Evolutionary conservation across 176 grass and related monocot genomes (phyloP), one percentile per base, ranked within the genome.

Genomic region (Coix lacrymajobi): DNA sequence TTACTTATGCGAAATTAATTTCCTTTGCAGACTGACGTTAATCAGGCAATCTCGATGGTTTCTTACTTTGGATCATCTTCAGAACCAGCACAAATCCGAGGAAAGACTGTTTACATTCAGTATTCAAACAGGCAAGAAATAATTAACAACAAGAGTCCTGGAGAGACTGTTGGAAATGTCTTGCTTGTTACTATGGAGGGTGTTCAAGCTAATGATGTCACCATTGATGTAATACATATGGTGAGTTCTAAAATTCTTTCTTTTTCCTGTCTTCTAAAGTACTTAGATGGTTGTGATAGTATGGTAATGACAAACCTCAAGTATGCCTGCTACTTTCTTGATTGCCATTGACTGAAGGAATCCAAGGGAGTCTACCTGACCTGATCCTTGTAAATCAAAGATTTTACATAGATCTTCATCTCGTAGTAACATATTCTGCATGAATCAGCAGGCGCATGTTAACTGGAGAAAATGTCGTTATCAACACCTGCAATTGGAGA

Each of bases 81-180:
- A 28, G 96, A 99, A 49, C 96, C 93, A 24, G 96, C 93, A 5
- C 96, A 99, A 93, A 90, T 99, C 37, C 87, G 91, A 81, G 96
- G 96, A 32, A 99, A 99, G 90, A 92, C 87, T 69, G 96, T 96
- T 79, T 99, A 99, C 80, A 93, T 96, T 63, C 93, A 99, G 73
- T 99, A 99, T 86, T 99, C 96, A 73, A 99, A 99, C 66, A 95
- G 96, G 66, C 96, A 99, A 87, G 96, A 96, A 83, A 96, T 99
- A 72, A 60, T 93, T 79, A 94, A 99, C 71, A 98, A 91, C 69
- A 95, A 90, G 89, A 89, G 87, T 84, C 77, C 91, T 44, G 93
- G 89, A 80, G 96, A 99, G 80, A 89, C 88, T 31, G 80, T 87
- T 85, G 93, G 96, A 72, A 99, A 99, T 83, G 96, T 99, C 24